Conservation (phyloP, 768 basidiomycete species). For the Phaeotremella skinneri region DNA sequence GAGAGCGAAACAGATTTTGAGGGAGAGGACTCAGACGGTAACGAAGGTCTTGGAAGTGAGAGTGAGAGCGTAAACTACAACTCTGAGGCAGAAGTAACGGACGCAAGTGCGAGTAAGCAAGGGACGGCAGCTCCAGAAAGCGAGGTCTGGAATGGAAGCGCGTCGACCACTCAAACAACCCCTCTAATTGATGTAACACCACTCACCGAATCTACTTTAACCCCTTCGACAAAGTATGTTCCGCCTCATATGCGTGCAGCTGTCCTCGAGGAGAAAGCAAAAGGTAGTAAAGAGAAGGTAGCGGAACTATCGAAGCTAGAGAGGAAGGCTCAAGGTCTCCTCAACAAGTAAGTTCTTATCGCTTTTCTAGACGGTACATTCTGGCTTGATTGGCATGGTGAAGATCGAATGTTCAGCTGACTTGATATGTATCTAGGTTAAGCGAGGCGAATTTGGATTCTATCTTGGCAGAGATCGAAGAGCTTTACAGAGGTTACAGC, state of each 20-base stretch:
- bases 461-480: constrained; percentile 71
- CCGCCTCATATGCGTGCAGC: constrained; percentile 70
- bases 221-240: constrained; percentile 68
- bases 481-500: constrained; percentile 69
- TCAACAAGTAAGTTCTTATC: constrained; percentile 66
- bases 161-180: too few relatives aligned
- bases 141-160: constrained; percentile 3
- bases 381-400: background rate
- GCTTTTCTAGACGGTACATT: background rate
- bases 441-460: constrained; percentile 82
- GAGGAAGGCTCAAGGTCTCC: constrained; percentile 76
- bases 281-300: constrained; percentile 43
- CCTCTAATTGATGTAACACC: too few relatives aligned
- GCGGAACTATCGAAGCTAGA: constrained; percentile 61
- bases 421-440: constrained; percentile 53
- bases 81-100: constrained; percentile 45
- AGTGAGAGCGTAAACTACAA: background rate
- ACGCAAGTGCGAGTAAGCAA: too few relatives aligned
- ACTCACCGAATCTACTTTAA: too few relatives aligned
- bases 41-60: constrained; percentile 3
- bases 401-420: background rate
- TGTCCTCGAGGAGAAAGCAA: constrained; percentile 49
- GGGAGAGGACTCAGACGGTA: constrained; percentile 43
- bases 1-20: too few relatives aligned
- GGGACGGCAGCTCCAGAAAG: background rate